phyloP scores from a whole-genome alignment of 2,329 filamentous ascomycete genomes.

The Neophaeococcomyces mojaviensis region DNA sequence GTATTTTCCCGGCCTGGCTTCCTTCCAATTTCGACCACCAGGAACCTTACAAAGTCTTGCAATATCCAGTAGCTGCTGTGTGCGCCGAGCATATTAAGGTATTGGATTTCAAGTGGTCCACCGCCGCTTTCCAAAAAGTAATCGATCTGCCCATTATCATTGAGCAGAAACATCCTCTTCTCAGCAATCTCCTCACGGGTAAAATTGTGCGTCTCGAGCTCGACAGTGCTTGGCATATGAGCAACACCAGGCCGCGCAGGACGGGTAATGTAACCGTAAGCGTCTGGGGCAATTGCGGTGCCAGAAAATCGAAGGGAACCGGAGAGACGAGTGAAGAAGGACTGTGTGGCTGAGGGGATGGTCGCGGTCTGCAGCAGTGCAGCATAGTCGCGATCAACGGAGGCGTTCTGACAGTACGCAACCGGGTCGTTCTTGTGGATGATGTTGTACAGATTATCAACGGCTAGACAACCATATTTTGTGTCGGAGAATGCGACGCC shows the following conservation, averaged over 20 bases:
- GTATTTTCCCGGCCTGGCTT: slow-evolving; percentile 58
- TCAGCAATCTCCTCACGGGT: slow-evolving; percentile 86
- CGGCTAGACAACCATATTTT: slow-evolving; percentile 79
- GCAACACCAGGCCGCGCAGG: slow-evolving; percentile 53
- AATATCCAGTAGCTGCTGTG: slow-evolving; percentile 92
- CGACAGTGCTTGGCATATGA: slow-evolving; percentile 61
- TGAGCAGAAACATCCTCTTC: slow-evolving; percentile 76
- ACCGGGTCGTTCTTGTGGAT: slow-evolving; percentile 73
- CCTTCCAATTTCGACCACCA: slow-evolving; percentile 81
- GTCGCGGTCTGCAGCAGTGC: slow-evolving; percentile 67
- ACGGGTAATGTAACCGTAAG: slow-evolving; percentile 6
- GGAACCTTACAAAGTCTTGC: slow-evolving; percentile 78
- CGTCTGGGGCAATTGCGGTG: slow-evolving; percentile 52
- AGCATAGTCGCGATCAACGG: slow-evolving; percentile 75
- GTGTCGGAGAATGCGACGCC: slow-evolving; percentile 70
- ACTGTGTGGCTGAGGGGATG: slow-evolving; percentile 64
- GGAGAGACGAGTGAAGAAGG: slow-evolving; percentile 58
- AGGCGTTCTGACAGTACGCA: slow-evolving; percentile 83
- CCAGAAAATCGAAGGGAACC: slow-evolving; percentile 54
- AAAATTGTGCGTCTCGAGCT: slow-evolving; percentile 93
- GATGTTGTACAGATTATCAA: slow-evolving; percentile 96
- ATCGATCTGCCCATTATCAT: slow-evolving; percentile 95
- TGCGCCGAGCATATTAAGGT: slow-evolving; percentile 91
- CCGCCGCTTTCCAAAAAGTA: slow-evolving; percentile 77
- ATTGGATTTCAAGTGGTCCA: slow-evolving; percentile 87